Percentiles rank a stretch among this genome's conserved stretches.
Evolutionary conservation across 2,329 filamentous ascomycete species (phyloP).

Genomic region (Aspergillus sp.): DNA sequence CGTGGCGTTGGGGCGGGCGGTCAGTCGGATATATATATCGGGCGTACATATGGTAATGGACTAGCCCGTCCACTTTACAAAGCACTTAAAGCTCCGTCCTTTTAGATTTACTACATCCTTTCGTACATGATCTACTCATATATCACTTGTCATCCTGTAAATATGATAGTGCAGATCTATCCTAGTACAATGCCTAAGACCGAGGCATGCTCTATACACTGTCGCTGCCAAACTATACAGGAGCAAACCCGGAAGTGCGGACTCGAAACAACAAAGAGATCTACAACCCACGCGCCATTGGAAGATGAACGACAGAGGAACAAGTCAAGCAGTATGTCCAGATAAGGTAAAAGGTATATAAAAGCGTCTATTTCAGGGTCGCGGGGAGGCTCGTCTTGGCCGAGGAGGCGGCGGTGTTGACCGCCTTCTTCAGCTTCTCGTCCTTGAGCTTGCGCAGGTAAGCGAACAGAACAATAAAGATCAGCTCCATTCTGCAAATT

Average conservation of each 20-base stretch:
- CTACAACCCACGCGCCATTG: constrained; percentile 19
- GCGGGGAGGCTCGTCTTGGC: constrained; percentile 54
- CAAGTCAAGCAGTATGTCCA: constrained; percentile 9
- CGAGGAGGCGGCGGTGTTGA: constrained; percentile 62
- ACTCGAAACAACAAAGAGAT: constrained; percentile 11
- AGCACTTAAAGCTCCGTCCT: no score
- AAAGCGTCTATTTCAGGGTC: constrained; percentile 44
- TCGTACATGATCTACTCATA: no score
- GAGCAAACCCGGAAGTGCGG: constrained; percentile 7
- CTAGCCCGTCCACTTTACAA: no score
- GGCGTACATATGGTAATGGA: no score
- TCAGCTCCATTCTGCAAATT: constrained; percentile 69
- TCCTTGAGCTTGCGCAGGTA: constrained; percentile 72
- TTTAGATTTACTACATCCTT: no score
- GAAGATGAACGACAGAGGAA: constrained; percentile 7
- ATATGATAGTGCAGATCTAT: neutral
- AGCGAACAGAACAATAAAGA: constrained; percentile 82
- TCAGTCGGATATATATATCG: neutral
- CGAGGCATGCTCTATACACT: constrained; percentile 16
- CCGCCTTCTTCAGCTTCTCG: constrained; percentile 67
- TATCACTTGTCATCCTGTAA: neutral
- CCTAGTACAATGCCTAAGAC: constrained; percentile 2
- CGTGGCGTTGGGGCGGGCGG: neutral
- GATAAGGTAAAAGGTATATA: constrained; percentile 13
- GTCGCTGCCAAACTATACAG: constrained; percentile 13